Evolutionary conservation across 2,329 filamentous ascomycete genomes (phyloP).

Genomic region (Aspergillus fischeri): DNA sequence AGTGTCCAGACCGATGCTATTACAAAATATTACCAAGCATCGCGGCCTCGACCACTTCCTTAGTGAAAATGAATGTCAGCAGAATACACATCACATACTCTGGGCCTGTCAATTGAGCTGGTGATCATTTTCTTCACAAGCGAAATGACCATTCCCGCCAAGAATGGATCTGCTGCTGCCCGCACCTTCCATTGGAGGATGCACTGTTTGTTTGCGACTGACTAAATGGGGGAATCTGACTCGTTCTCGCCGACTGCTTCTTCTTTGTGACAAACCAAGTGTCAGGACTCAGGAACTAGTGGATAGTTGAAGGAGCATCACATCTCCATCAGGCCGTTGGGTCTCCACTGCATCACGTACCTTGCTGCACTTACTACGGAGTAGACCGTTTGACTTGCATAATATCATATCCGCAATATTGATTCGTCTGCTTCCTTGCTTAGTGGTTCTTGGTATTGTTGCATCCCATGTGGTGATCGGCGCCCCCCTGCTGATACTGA

Average conservation of each 20-base stretch:
- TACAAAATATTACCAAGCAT: constrained; percentile 9
- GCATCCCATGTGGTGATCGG: not conserved
- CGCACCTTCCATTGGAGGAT: not conserved
- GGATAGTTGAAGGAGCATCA: not conserved
- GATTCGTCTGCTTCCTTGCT: not conserved
- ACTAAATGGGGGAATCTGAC: not conserved
- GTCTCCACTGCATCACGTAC: not conserved
- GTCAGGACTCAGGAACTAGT: not conserved
- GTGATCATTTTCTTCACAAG: not conserved
- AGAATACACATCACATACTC: not conserved
- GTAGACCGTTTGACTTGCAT: not conserved
- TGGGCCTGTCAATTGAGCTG: not conserved
- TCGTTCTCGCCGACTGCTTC: not conserved
- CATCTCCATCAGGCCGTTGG: not conserved
- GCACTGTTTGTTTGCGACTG: not conserved
- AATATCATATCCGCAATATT: not conserved
- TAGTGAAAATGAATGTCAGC: not conserved
- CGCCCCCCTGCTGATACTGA: not conserved
- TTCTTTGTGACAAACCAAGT: not conserved
- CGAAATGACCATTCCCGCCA: constrained; percentile 2
- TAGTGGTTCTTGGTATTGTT: not conserved
- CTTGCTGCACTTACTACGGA: not conserved
- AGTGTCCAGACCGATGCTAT: not conserved
- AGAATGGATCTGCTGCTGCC: constrained; percentile 9
- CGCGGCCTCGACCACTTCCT: constrained; percentile 3